Evolutionary conservation across 1,139 yeast species (phyloP).

Genomic region (Blastobotrys ciferrii): DNA sequence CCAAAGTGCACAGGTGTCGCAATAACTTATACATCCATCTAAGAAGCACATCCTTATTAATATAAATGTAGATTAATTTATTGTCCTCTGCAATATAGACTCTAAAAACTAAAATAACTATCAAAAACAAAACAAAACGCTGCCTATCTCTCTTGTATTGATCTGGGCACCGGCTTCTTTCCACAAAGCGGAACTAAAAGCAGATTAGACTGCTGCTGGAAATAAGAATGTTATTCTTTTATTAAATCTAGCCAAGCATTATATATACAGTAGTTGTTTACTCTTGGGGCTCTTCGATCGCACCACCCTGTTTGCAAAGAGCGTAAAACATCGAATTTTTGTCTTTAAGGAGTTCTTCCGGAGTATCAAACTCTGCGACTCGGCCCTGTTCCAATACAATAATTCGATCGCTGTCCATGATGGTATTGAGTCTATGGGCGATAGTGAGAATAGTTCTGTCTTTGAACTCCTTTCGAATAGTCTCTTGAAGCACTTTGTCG

Average conservation of each 20-base stretch:
- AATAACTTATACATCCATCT: slow-evolving; percentile 1
- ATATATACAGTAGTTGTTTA: background rate
- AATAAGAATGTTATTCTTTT: too few species aligned
- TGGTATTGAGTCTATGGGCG: slow-evolving; percentile 82
- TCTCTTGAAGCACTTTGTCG: slow-evolving; percentile 69
- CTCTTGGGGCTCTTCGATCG: slow-evolving; percentile 27
- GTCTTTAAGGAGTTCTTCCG: slow-evolving; percentile 47
- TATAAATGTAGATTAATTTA: background rate
- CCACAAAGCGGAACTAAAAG: background rate
- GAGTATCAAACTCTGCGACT: slow-evolving; percentile 68
- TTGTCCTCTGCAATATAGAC: background rate
- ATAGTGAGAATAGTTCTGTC: slow-evolving; percentile 73
- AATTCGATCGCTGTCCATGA: slow-evolving; percentile 73
- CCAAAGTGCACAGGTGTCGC: background rate
- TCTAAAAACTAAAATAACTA: too few species aligned
- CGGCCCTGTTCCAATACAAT: slow-evolving; percentile 64
- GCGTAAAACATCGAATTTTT: slow-evolving; percentile 53
- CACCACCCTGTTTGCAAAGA: slow-evolving; percentile 63
- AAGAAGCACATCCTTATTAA: background rate
- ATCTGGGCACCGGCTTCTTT: background rate
- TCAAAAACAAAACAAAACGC: too few species aligned
- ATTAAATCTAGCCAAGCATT: background rate
- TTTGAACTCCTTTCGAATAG: slow-evolving; percentile 61
- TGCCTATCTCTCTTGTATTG: too few species aligned
- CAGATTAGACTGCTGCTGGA: background rate